Conservation (phyloP, 2,329 filamentous ascomycete species). For the Colletotrichum sp. region DNA sequence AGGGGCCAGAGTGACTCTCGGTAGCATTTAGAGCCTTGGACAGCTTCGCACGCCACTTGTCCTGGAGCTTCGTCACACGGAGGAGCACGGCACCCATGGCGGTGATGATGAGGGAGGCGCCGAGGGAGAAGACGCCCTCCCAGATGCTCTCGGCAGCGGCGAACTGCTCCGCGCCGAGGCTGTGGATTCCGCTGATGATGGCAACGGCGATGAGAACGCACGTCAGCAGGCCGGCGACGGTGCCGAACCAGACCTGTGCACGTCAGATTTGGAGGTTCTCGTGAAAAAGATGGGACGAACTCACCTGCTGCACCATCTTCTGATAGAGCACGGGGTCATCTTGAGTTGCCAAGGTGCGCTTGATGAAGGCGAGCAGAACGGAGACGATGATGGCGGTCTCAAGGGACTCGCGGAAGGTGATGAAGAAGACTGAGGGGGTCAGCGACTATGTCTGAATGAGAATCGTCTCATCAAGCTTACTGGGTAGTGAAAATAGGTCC, state of each 20-base stretch:
- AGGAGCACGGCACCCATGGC: conserved; percentile 70
- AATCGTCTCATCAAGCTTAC: background rate
- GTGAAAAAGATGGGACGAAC: background rate
- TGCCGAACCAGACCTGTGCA: conserved; percentile 63
- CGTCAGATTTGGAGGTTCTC: background rate
- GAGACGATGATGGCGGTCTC: conserved; percentile 72
- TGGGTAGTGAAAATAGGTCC: conserved; percentile 23
- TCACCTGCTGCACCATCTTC: conserved; percentile 57
- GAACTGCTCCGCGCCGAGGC: conserved; percentile 61
- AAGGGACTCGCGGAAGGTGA: conserved; percentile 71
- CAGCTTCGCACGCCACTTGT: conserved; percentile 72
- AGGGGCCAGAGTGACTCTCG: background rate
- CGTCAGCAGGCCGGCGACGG: conserved; percentile 16
- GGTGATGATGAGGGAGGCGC: conserved; percentile 68
- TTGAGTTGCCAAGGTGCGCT: conserved; percentile 64
- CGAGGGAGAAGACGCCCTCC: conserved; percentile 67
- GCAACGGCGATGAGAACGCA: conserved; percentile 22
- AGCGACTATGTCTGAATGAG: background rate
- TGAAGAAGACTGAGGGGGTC: conserved; percentile 63
- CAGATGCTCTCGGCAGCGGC: conserved; percentile 67
- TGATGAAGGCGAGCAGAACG: conserved; percentile 69
- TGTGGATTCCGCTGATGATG: conserved; percentile 45
- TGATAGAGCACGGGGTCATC: conserved; percentile 59
- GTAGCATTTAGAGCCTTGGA: conserved; percentile 51
- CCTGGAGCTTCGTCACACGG: conserved; percentile 68